Evolutionary conservation across 345 rosid genomes (phyloP).

Genomic region (Murraya koenigii): DNA sequence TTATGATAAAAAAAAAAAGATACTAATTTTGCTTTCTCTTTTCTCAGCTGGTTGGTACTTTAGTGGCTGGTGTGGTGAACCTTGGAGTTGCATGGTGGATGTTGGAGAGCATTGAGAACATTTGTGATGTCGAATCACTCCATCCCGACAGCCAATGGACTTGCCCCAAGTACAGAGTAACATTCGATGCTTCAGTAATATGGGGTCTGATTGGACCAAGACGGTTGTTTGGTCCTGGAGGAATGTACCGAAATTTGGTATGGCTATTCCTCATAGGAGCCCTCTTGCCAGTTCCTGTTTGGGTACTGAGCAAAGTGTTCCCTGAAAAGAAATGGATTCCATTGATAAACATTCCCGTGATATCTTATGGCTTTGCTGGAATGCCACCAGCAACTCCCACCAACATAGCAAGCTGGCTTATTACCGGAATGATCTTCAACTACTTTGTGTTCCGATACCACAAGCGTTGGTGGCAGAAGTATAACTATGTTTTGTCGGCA

Average conservation of each 20-base stretch:
- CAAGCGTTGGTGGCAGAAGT: constrained; percentile 99
- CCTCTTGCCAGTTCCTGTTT: constrained; percentile 83
- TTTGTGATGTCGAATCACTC: constrained; percentile 64
- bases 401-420: constrained; percentile 94
- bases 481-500: constrained; percentile 92
- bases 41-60: constrained; percentile 72
- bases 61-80: constrained; percentile 74
- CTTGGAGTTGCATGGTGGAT: constrained; percentile 99
- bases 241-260: constrained; percentile 84
- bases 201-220: constrained; percentile 96
- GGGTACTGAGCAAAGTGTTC: constrained; percentile 79
- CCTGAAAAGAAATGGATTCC: constrained; percentile 97
- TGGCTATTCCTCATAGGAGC: constrained; percentile 98
- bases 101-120: constrained; percentile 80
- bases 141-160: constrained; percentile 99
- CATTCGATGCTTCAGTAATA: constrained; percentile 93
- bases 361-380: constrained; percentile 96
- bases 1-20: not conserved
- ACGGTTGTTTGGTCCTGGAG: constrained; percentile 88
- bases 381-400: constrained; percentile 99
- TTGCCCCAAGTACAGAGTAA: constrained; percentile 95
- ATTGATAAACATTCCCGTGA: constrained; percentile 89
- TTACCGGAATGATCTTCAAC: constrained; percentile 92
- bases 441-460: constrained; percentile 83
- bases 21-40: not conserved